Evolutionary conservation across 2,329 filamentous ascomycete genomes (phyloP), one percentile per base, ranked within the genome.

Genomic region (Colletotrichum australisinense): DNA sequence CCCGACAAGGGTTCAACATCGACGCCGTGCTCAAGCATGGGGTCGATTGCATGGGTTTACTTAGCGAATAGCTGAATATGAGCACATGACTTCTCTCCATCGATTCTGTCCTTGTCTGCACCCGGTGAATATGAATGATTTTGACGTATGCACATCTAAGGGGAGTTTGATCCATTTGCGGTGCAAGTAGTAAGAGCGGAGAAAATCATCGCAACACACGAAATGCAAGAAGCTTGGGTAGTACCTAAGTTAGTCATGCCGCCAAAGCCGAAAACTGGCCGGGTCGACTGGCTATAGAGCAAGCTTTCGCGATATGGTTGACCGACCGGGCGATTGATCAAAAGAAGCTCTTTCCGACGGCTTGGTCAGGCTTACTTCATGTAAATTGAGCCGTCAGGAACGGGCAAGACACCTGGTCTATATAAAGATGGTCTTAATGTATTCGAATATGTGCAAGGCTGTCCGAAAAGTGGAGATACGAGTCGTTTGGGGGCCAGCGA

Each of bases 1-100:
- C 28, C 57, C 56, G n/a, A n/a, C 6, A 30, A 62, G 60, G 71
- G 67, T 57, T 73, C 71, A 72, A 63, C 3, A 72, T 73, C 32
- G 67, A 57, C 53, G 28, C 46, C 38, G n/a, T 49, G 8, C 12
- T 24, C 4, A 6, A 46, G n/a, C 2, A 12, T 35, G 32, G 71
- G 32, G 52, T 57, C 71, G 62, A 67, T 71, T 66, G 62, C 60
- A 62, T 66, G 56, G 56, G 28, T 32, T 22, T 38, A 28, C 32
- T 32, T 63, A 65, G 42, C 14, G 57, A n/a, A 42, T 57, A 66
- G 60, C 59, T 35, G 49, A 73, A 62, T 6, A 64, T 42, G 60
- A 73, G 60, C 60, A 58, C 32, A 62, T 30, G 62, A 67, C 46
- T 63, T 53, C 60, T 35, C 60, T 35, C 14, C 32, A 19, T 12